These are phyloP conservation scores for Pichiaceae sp. DNA, from an alignment of 1,139 yeast species.

Conservation along the genomic window DNA sequence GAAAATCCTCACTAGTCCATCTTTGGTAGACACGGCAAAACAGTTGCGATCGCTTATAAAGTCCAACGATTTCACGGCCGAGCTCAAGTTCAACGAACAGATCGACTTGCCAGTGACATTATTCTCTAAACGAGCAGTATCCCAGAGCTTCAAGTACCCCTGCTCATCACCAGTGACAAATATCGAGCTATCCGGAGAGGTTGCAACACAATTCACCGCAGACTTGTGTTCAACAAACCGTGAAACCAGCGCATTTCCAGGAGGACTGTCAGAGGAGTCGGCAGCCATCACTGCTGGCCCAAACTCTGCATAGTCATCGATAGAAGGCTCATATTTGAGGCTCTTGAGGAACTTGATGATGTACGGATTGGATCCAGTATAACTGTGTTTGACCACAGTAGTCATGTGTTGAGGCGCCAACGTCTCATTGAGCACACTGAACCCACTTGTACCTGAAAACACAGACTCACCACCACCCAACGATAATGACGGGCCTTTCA, in stretches of 20 bases:
- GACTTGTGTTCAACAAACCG: constrained; percentile 47
- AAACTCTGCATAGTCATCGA: constrained; percentile 63
- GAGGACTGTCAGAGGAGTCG: background rate
- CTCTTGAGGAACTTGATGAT: constrained; percentile 49
- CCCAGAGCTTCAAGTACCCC: constrained; percentile 77
- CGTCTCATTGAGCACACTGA: constrained; percentile 19
- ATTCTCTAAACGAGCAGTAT: constrained; percentile 52
- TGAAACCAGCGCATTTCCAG: constrained; percentile 47
- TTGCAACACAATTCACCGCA: constrained; percentile 46
- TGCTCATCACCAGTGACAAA: constrained; percentile 73
- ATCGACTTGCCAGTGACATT: constrained; percentile 57
- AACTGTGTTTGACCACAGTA: constrained; percentile 39
- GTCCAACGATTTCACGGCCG: constrained; percentile 37
- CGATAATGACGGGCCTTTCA: background rate
- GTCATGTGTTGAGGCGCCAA: constrained; percentile 15
- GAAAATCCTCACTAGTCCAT: constrained; percentile 54
- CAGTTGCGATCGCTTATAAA: constrained; percentile 58
- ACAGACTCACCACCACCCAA: background rate
- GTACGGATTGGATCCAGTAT: constrained; percentile 58
- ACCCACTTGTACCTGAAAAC: constrained; percentile 36
- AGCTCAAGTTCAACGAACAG: constrained; percentile 37
- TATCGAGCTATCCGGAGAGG: constrained; percentile 54
- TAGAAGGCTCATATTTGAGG: constrained; percentile 45
- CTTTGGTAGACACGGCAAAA: constrained; percentile 58
- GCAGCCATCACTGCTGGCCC: constrained; percentile 31